Percentiles rank a stretch among this genome's conserved stretches.
These are phyloP conservation scores for Ogataea zsoltii DNA, from an alignment of 805 yeast species.

Conservation along the genomic window DNA sequence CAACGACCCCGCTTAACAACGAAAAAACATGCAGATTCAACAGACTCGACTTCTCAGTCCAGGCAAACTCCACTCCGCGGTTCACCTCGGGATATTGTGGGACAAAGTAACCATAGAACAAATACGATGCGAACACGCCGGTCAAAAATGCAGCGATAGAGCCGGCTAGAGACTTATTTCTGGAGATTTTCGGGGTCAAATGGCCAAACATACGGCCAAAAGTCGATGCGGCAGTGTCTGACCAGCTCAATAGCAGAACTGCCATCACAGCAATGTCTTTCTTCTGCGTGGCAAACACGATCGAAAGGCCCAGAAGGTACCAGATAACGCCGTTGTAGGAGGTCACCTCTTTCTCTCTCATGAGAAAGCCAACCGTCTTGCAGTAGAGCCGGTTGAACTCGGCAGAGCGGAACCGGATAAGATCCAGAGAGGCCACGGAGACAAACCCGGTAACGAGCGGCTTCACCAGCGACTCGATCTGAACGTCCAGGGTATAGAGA, in stretches of 20 bases:
- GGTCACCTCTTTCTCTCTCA: slow-evolving; percentile 80
- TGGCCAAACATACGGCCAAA: slow-evolving; percentile 86
- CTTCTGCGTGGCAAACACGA: slow-evolving; percentile 69
- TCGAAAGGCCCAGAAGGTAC: slow-evolving; percentile 76
- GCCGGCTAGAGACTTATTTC: slow-evolving; percentile 86
- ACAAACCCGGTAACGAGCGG: slow-evolving; percentile 59
- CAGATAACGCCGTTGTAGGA: slow-evolving; percentile 83
- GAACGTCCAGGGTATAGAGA: slow-evolving; percentile 63
- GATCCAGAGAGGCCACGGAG: slow-evolving; percentile 61
- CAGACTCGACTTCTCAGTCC: slow-evolving; percentile 62
- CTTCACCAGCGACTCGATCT: slow-evolving; percentile 55
- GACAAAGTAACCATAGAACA: slow-evolving; percentile 71
- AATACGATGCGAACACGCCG: slow-evolving; percentile 66
- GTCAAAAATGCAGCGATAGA: slow-evolving; percentile 79
- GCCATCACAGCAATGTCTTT: slow-evolving; percentile 82
- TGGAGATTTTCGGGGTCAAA: slow-evolving; percentile 73
- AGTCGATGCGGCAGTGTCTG: slow-evolving; percentile 96
- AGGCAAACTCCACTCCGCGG: slow-evolving; percentile 52
- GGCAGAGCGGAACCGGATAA: slow-evolving; percentile 60
- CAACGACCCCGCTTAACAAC: slow-evolving; percentile 71
- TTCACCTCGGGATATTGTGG: slow-evolving; percentile 62
- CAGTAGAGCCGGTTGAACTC: slow-evolving; percentile 69
- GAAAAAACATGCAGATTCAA: slow-evolving; percentile 56
- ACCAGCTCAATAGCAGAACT: slow-evolving; percentile 86
- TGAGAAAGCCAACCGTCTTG: slow-evolving; percentile 69